Evolutionary conservation across 345 rosid genomes (phyloP).

Genomic region (Stellera chamaejasme): DNA sequence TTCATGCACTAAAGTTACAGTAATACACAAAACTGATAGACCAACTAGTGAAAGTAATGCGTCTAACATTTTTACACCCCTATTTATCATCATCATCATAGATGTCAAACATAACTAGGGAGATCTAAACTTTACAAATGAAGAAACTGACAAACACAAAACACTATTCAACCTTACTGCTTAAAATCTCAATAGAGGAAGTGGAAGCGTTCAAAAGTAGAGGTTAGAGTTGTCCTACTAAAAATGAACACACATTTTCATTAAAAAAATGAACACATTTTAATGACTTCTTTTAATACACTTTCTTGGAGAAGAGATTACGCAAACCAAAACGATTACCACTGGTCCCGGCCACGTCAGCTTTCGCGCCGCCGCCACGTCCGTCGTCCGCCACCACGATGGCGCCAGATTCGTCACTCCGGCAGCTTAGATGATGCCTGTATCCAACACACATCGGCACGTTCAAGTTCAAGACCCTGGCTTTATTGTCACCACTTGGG

Average conservation of each 20-base stretch:
- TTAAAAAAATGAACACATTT: not conserved
- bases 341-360: not conserved
- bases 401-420: constrained; percentile 31
- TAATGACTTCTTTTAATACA: constrained; percentile 26
- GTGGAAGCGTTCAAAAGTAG: too few species aligned
- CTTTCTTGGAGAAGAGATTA: constrained; percentile 61
- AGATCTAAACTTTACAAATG: too few species aligned
- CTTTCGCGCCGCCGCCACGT: not conserved
- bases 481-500: constrained; percentile 5
- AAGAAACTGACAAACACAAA: too few species aligned
- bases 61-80: too few species aligned
- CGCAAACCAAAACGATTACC: constrained; percentile 47
- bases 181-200: not conserved
- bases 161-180: not conserved
- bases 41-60: too few species aligned
- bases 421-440: constrained; percentile 58
- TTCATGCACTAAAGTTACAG: too few species aligned
- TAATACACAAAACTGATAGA: too few species aligned
- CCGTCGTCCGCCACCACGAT: not conserved
- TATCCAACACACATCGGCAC: constrained; percentile 59
- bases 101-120: too few species aligned
- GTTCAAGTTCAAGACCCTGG: constrained; percentile 39
- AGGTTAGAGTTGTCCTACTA: too few species aligned
- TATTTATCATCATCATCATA: too few species aligned
- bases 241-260: too few species aligned